Evolutionary conservation across 306 rosid species (phyloP).

Genomic region (Sophora flavescens): DNA sequence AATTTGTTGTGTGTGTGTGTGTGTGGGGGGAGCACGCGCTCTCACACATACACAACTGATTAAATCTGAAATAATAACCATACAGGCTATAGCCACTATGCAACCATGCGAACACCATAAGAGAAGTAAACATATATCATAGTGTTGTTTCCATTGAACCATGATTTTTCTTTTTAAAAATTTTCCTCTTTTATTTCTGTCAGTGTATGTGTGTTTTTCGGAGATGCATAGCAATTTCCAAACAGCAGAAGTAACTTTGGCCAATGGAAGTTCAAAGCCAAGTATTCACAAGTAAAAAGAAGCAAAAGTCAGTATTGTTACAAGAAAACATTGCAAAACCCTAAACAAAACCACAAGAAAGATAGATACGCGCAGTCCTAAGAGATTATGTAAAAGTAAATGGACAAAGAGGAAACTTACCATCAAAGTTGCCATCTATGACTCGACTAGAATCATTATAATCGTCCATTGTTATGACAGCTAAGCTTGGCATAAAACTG

Average conservation of each 20-base stretch:
- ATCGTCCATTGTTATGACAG: slow-evolving; percentile 94
- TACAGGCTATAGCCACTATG: not conserved
- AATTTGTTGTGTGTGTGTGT: not conserved
- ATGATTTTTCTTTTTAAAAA: not conserved
- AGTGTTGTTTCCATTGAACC: slow-evolving; percentile 1
- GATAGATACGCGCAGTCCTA: not conserved
- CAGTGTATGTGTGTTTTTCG: not conserved
- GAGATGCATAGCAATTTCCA: not conserved
- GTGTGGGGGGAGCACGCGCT: too few relatives aligned
- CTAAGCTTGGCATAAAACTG: slow-evolving; percentile 92
- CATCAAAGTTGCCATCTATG: slow-evolving; percentile 96
- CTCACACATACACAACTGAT: not conserved
- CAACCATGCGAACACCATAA: not conserved
- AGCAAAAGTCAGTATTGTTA: slow-evolving; percentile 13
- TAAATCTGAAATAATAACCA: slow-evolving; percentile 14
- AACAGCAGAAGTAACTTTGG: slow-evolving; percentile 7
- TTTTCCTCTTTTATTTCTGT: not conserved
- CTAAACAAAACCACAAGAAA: slow-evolving; percentile 7
- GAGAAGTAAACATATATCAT: not conserved
- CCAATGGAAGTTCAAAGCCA: slow-evolving; percentile 7
- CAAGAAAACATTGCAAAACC: not conserved
- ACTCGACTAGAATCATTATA: slow-evolving; percentile 94
- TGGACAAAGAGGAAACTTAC: slow-evolving; percentile 48
- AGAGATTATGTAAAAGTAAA: slow-evolving; percentile 24
- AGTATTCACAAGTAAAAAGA: not conserved